phyloP scores from a whole-genome alignment of 768 basidiomycete genomes.

The Pleurotus eryngii region DNA sequence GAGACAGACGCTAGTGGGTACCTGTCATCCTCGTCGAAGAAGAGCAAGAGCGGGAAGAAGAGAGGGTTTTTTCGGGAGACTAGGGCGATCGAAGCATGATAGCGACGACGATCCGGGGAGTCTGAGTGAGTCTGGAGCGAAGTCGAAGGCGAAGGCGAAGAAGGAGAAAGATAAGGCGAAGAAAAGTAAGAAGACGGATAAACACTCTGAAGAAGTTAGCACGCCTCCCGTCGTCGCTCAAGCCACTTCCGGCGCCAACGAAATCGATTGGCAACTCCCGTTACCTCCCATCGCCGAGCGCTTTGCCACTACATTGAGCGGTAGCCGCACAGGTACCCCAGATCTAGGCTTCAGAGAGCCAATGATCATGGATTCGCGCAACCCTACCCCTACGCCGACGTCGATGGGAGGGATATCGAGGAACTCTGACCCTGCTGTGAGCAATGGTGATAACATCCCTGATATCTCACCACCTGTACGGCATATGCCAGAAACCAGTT shows the following conservation, averaged over 20 bases:
- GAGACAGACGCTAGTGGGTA: slow-evolving; percentile 4
- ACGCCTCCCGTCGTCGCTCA: no score
- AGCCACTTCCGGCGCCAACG: slow-evolving; percentile 20
- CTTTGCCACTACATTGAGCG: slow-evolving; percentile 37
- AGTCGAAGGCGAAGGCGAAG: slow-evolving; percentile 17
- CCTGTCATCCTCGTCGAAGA: slow-evolving; percentile 4
- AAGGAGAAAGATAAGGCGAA: slow-evolving; percentile 26
- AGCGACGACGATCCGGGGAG: slow-evolving; percentile 18
- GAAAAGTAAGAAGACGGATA: slow-evolving; percentile 14
- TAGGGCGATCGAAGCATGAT: slow-evolving; percentile 31
- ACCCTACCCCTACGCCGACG: not conserved
- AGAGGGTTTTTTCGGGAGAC: not conserved
- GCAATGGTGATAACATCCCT: no score
- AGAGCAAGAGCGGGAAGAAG: slow-evolving; percentile 1
- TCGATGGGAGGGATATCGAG: not conserved
- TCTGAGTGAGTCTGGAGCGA: slow-evolving; percentile 23
- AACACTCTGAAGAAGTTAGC: slow-evolving; percentile 10
- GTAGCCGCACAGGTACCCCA: slow-evolving; percentile 1
- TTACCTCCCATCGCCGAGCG: slow-evolving; percentile 44
- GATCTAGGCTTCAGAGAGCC: not conserved
- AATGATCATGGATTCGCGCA: no score
- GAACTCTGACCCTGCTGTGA: no score
- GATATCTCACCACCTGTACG: no score
- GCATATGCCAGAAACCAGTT: no score
- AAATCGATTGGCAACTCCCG: slow-evolving; percentile 11